Evolutionary conservation across 2,329 filamentous ascomycete species (phyloP), one percentile per base, ranked within the genome.

Genomic region (Monosporascus sp.): DNA sequence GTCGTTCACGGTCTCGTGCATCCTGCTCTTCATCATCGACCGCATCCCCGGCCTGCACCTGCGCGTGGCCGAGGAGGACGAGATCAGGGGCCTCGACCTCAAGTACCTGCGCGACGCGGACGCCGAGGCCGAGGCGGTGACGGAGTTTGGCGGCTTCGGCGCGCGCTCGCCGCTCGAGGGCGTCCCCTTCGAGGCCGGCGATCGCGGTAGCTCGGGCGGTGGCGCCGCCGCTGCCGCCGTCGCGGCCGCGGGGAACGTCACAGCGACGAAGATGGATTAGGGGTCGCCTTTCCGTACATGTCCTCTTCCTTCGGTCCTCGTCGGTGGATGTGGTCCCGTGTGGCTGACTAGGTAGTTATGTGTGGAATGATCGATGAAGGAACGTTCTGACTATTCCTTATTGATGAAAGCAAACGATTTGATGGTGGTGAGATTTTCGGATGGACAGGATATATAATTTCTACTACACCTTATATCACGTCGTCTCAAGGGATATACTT

Each of bases 21-120:
- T 76, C 17, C 66, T 84, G 24, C 72, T 78, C 72, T 78, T 81
- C 53, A 65, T 81, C 55, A 75, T 83, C 60, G 80, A 82, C 62
- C 76, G 72, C 54, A 83, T 84, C 38, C 81, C 81, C 0, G 80
- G 79, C 0, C 70, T 82, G 54, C 77, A 81, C 53, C 68, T 84
- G 2, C 70, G 81, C 18, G 77, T 76, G 1, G 76, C 69, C 1
- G 79, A 83, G 51, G 79, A 83, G 51, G 78, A 75, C 7, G 81
- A 84, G 63, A 64, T 79, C 5, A 66, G 69, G 31, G 81, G 81
- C 0, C 64, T 84, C 41, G 81, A 84, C 57, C 62, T 71, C 18
- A 70, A 73, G 60, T 74, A 78, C 59, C 76, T 79, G 60, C 72
- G 75, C 17, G 70, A 72, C 54, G 73, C 67, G 38, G 45, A 48